Conservation (phyloP, 352 stramenopile genomes). For the Globisporangium barbulae region DNA sequence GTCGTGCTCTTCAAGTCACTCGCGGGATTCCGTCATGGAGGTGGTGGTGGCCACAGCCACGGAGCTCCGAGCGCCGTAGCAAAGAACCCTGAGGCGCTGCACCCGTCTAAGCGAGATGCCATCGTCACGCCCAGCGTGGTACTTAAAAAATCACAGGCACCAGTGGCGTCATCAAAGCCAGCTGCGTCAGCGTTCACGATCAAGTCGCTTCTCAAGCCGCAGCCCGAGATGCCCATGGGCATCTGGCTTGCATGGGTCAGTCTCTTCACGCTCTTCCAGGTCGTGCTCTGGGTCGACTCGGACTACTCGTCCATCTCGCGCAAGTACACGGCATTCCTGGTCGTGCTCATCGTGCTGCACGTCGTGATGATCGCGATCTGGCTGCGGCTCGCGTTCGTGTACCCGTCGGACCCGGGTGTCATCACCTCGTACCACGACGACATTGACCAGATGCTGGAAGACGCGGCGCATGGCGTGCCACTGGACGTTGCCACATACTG, state of each 20-base stretch:
- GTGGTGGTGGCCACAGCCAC: conserved; percentile 38
- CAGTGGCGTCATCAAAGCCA: conserved; percentile 14
- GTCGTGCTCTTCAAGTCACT: conserved; percentile 51
- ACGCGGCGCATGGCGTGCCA: conserved; percentile 37
- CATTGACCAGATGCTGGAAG: conserved; percentile 46
- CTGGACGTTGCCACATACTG: conserved; percentile 51
- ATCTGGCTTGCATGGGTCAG: conserved; percentile 74
- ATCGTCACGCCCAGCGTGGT: conserved; percentile 27
- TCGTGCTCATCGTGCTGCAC: conserved; percentile 36
- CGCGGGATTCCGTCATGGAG: conserved; percentile 34
- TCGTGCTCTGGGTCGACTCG: conserved; percentile 55
- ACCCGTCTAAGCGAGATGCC: conserved; percentile 50
- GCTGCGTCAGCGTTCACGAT: conserved; percentile 6
- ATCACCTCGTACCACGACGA: conserved; percentile 53
- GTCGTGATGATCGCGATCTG: conserved; percentile 50
- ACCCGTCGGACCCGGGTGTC: conserved; percentile 49
- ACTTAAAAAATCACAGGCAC: conserved; percentile 23
- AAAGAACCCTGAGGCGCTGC: conserved; percentile 28
- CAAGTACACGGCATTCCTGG: conserved; percentile 34
- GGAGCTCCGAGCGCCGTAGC: conserved; percentile 26
- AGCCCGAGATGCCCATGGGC: conserved; percentile 70
- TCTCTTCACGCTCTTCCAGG: conserved; percentile 67
- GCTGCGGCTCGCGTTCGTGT: conserved; percentile 50
- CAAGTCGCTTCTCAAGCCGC: conserved; percentile 31
- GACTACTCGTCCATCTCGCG: conserved; percentile 35